Percentiles rank a stretch among this genome's conserved stretches.
These are phyloP conservation scores for Trichoderma citrinoviride DNA, from an alignment of 2,329 filamentous ascomycete genomes.

Conservation along the genomic window DNA sequence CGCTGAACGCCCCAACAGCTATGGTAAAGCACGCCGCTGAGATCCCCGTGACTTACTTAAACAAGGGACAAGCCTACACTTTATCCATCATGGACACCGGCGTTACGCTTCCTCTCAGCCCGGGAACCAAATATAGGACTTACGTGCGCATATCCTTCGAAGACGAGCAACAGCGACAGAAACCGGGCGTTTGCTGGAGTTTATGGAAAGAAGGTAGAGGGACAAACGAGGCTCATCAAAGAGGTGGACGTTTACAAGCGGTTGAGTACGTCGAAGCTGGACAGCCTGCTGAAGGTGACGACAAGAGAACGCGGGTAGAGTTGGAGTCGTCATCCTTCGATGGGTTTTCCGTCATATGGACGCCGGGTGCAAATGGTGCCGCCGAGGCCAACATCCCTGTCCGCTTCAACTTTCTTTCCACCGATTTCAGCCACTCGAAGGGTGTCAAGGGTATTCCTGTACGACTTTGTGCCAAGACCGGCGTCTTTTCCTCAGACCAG, in stretches of 20 bases:
- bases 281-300: constrained; percentile 59
- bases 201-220: constrained; percentile 95
- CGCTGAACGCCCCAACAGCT: constrained; percentile 88
- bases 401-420: constrained; percentile 97
- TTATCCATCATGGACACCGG: constrained; percentile 78
- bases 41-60: constrained; percentile 95
- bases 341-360: constrained; percentile 90
- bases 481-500: constrained; percentile 56
- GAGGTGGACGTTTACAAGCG: constrained; percentile 87
- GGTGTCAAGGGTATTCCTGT: constrained; percentile 98
- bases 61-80: constrained; percentile 94
- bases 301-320: constrained; percentile 66
- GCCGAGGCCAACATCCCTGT: constrained; percentile 84
- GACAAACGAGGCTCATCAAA: constrained; percentile 91
- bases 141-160: constrained; percentile 96
- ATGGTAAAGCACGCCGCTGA: constrained; percentile 91
- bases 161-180: constrained; percentile 86
- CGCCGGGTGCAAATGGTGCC: constrained; percentile 63
- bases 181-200: constrained; percentile 79
- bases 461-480: constrained; percentile 86
- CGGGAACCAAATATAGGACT: constrained; percentile 75
- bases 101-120: constrained; percentile 55
- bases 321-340: constrained; percentile 82
- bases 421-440: constrained; percentile 98
- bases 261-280: constrained; percentile 83